phyloP scores from a whole-genome alignment of 306 rosid species.

The Rosa lucieae region DNA sequence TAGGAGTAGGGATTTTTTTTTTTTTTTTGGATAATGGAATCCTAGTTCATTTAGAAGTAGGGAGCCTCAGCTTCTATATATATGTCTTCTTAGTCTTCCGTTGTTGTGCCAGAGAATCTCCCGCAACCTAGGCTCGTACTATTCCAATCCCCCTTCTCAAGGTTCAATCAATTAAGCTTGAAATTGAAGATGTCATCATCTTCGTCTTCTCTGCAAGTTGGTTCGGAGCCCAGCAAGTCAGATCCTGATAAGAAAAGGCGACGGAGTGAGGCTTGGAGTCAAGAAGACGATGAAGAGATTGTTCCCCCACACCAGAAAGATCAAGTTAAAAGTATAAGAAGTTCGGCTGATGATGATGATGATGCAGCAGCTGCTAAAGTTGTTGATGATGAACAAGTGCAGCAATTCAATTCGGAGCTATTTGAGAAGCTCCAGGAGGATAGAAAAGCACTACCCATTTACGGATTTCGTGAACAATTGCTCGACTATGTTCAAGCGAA shows the following conservation, averaged over 20 bases:
- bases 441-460: slow-evolving; percentile 68
- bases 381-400: neutral
- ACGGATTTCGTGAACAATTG: slow-evolving; percentile 34
- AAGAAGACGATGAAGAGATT: neutral
- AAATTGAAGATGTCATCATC: neutral
- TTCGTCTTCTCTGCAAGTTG: neutral
- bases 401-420: neutral
- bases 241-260: neutral
- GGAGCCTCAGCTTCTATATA: no score
- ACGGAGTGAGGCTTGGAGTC: neutral
- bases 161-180: no score
- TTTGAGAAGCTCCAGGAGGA: slow-evolving; percentile 43
- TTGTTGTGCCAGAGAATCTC: no score
- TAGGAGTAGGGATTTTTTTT: no score
- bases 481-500: slow-evolving; percentile 58
- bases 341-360: neutral
- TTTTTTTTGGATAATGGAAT: no score
- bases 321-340: neutral
- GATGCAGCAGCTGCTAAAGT: neutral
- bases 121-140: no score
- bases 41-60: no score
- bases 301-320: no score
- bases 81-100: no score
- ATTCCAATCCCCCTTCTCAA: no score
- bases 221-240: neutral